Base-by-base conservation (phyloP, 1,139 yeast genomes). In the Debaryomyces nepalensis region DNA sequence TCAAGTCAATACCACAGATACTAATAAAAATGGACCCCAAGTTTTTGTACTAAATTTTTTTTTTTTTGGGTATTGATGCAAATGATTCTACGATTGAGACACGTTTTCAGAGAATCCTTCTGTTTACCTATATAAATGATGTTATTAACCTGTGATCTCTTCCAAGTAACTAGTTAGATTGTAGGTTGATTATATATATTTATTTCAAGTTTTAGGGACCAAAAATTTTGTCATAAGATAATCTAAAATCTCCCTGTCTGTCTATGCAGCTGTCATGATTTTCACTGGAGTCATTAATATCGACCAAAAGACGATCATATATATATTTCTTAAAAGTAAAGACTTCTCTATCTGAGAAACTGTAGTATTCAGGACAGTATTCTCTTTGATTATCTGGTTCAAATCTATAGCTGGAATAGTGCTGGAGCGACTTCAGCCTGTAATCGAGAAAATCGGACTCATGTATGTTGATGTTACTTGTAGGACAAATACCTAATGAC, bases 361-460 rank as follows among this genome's bases (percentile, higher is more conserved):
- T 26, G 27, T 43, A 42, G 31, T 47, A 40, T 21, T 39, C 27
- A n/a, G 45, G 44, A 14, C 37, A 32, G 15, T 34, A 27, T 16
- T 26, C 18, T 8, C 32, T 31, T 27, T 22, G 6, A 8, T 20
- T 23, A 9, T 27, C 37, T 23, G 26, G 27, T n/a, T 27, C 31
- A 15, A 23, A 19, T 10, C 32, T 39, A 24, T 34, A 33, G 9
- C 24, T 22, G 6, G 41, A 37, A 15, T 40, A 29, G n/a, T 38
- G 35, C 7, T 26, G 21, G 31, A 52, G 41, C 3, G 41, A 37
- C 3, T 43, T 37, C 57, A 53, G 57, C 27, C 39, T 26, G 40
- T 29, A 54, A 40, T 51, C 55, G 4, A 24, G 16, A 32, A 50
- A 54, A 35, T 54, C 58, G 14, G 47, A 43, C 18, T 50, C 51